These are phyloP conservation scores for Solanum virginianum DNA, from an alignment of 257 asterid species.

Conservation along the genomic window DNA sequence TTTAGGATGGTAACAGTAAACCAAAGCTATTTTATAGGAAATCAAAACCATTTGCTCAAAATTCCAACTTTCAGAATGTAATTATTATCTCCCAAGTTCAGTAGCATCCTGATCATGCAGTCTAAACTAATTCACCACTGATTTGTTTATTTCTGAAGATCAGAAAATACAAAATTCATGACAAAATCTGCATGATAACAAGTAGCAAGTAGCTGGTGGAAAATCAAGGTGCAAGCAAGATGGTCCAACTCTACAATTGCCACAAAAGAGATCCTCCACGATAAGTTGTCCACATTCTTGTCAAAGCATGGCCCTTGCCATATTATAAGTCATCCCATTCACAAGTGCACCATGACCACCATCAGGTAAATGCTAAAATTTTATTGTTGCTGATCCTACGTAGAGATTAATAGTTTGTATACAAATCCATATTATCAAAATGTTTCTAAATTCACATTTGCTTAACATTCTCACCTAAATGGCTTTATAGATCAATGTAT, in stretches of 20 bases:
- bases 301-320: neutral
- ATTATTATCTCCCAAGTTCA: neutral
- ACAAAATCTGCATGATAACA: neutral
- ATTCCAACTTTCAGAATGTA: neutral
- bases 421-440: neutral
- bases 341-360: neutral
- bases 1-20: neutral
- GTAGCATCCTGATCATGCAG: neutral
- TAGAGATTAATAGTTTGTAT: neutral
- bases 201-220: neutral
- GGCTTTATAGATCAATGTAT: neutral
- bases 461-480: neutral
- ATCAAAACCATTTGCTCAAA: neutral
- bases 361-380: neutral
- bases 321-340: neutral
- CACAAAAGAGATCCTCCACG: neutral
- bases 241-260: neutral
- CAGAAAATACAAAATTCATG: neutral
- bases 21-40: neutral
- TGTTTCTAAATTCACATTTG: neutral
- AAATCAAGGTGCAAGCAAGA: neutral
- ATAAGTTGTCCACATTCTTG: neutral
- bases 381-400: neutral
- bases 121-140: neutral
- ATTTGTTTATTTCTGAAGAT: neutral